phyloP scores from a whole-genome alignment of 176 grass and related monocot genomes.

The Rhynchospora pubera region DNA sequence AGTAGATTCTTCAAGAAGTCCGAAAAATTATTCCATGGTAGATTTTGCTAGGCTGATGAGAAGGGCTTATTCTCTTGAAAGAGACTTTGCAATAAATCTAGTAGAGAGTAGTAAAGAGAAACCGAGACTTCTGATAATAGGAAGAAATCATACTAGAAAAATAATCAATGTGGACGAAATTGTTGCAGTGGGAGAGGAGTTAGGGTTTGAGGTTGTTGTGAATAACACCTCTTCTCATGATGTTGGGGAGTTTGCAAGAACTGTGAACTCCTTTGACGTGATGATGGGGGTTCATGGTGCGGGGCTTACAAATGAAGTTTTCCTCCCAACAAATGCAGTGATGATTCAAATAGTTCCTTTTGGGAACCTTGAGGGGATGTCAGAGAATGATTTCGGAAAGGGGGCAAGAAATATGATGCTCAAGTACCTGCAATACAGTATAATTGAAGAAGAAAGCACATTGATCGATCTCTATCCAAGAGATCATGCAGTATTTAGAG shows the following conservation, averaged over 20 bases:
- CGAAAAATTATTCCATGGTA: conserved; percentile 35
- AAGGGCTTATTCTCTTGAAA: conserved; percentile 37
- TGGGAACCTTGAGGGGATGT: conserved; percentile 39
- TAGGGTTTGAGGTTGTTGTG: conserved; percentile 62
- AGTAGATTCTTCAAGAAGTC: conserved; percentile 40
- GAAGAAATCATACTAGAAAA: conserved; percentile 42
- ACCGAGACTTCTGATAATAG: conserved; percentile 57
- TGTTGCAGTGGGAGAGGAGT: conserved; percentile 30
- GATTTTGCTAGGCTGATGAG: conserved; percentile 61
- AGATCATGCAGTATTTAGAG: conserved; percentile 44
- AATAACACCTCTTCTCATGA: conserved; percentile 49
- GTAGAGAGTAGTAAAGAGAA: conserved; percentile 29
- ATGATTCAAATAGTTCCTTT: conserved; percentile 61
- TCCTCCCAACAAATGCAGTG: conserved; percentile 57
- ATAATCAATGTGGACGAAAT: conserved; percentile 61
- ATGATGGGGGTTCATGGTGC: conserved; percentile 75
- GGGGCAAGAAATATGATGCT: conserved; percentile 39
- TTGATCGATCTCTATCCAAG: conserved; percentile 42
- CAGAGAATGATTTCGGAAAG: conserved; percentile 37
- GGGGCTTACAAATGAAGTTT: conserved; percentile 58
- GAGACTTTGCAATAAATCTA: conserved; percentile 17
- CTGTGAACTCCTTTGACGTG: conserved; percentile 62
- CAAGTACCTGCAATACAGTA: conserved; percentile 67
- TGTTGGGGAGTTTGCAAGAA: conserved; percentile 37
- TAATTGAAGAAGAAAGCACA: conserved; percentile 57